A percentile compares a stretch with the other conserved stretches of the same genome.
phyloP scores from a whole-genome alignment of 352 stramenopile genomes.

The Pythium rishiriense region DNA sequence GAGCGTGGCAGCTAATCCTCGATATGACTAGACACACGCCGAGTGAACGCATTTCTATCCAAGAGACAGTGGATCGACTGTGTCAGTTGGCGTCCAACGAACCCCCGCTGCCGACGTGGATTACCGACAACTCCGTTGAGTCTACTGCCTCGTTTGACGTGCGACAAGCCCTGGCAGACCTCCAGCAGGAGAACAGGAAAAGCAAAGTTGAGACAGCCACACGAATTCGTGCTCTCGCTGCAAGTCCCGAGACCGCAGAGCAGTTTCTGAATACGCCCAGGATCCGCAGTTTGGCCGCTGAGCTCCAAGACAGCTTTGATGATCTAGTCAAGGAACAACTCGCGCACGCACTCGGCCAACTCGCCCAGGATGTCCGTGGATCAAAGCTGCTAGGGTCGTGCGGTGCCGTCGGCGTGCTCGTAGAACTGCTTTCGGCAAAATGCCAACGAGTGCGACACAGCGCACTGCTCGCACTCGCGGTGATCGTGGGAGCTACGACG shows the following conservation, averaged over 20 bases:
- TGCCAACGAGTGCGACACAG: background rate
- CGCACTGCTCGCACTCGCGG: background rate
- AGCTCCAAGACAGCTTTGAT: background rate
- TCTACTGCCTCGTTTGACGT: too few species aligned
- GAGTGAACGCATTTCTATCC: background rate
- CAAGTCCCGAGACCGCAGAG: too few species aligned
- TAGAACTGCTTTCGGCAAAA: background rate
- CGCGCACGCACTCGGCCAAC: background rate
- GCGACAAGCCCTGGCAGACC: too few species aligned
- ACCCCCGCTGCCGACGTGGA: too few species aligned
- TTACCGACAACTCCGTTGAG: background rate
- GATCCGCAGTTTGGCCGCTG: background rate
- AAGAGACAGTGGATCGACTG: background rate
- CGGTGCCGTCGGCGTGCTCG: background rate
- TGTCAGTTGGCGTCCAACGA: background rate
- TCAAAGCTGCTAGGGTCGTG: background rate
- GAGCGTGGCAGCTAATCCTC: constrained; percentile 1
- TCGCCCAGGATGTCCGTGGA: background rate
- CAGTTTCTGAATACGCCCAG: background rate
- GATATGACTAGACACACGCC: background rate
- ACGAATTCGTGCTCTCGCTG: too few species aligned
- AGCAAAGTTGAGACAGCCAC: too few species aligned
- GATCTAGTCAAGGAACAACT: background rate
- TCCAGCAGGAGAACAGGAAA: too few species aligned
- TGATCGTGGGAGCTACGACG: background rate